Conservation (phyloP, 192 early-diverging fungal genomes). For the Piromyces sp. region DNA sequence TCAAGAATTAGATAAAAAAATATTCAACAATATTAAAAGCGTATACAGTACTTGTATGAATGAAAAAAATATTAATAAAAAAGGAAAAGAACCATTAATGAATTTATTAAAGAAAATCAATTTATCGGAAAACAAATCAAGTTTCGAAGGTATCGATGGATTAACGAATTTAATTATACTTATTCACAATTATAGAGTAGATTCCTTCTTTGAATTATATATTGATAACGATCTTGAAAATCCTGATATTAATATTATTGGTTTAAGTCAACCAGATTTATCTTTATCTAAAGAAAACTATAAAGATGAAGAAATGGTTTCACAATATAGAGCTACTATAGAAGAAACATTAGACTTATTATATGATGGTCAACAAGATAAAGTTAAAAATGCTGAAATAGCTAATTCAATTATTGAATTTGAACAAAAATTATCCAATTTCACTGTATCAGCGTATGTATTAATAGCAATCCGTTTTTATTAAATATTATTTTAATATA, state of each 20-base stretch:
- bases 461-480: no score
- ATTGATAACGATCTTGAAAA: conserved; percentile 36
- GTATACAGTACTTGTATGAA: conserved; percentile 27
- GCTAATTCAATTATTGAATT: neutral
- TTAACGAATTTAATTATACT: neutral
- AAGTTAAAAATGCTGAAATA: neutral
- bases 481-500: no score
- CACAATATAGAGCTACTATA: conserved; percentile 11
- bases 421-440: neutral
- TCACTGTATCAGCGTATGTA: neutral
- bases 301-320: conserved; percentile 19
- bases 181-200: neutral
- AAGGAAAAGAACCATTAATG: neutral
- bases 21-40: neutral
- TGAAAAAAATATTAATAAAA: conserved; percentile 13
- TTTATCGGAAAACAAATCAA: no score
- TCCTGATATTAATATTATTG: conserved; percentile 29
- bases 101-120: neutral
- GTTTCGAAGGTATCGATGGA: no score
- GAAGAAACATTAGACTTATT: neutral
- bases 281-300: conserved; percentile 47
- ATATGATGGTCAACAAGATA: neutral
- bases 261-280: conserved; percentile 27
- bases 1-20: conserved; percentile 25
- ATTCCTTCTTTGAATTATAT: conserved; percentile 20